phyloP scores from a whole-genome alignment of 2,329 filamentous ascomycete genomes.

The Penicillium sp. region DNA sequence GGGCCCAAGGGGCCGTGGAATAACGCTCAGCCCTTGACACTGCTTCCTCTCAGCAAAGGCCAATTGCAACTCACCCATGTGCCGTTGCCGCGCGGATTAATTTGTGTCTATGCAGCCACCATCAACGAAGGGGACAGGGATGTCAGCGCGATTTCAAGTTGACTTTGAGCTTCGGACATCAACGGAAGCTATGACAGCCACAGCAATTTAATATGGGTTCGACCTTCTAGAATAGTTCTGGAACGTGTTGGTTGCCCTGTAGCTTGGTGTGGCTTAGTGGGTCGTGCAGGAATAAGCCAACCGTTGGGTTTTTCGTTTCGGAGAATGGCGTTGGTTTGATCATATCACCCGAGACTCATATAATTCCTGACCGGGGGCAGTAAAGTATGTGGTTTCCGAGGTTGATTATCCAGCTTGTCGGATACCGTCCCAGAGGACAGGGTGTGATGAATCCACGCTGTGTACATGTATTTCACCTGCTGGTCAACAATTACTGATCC shows the following conservation, averaged over 20 bases:
- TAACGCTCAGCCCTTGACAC: neutral
- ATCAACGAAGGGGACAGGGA: neutral
- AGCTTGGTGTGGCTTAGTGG: constrained; percentile 5
- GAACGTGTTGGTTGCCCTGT: constrained; percentile 4
- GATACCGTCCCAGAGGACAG: constrained; percentile 10
- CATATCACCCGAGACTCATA: constrained; percentile 7
- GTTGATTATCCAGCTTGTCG: constrained; percentile 14
- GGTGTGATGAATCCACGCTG: neutral
- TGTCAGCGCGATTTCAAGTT: neutral
- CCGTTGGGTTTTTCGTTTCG: neutral
- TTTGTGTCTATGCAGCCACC: constrained; percentile 10
- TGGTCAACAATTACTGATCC: constrained; percentile 2
- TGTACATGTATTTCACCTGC: neutral
- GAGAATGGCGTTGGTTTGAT: neutral
- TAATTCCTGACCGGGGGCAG: neutral
- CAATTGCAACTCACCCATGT: neutral
- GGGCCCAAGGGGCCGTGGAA: neutral
- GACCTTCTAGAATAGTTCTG: constrained; percentile 25
- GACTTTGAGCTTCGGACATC: constrained; percentile 5
- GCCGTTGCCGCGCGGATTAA: neutral
- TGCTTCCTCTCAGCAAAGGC: neutral
- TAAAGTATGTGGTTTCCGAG: neutral
- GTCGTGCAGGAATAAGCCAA: constrained; percentile 4
- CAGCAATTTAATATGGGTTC: constrained; percentile 14
- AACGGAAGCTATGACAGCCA: constrained; percentile 11